Base-by-base conservation (phyloP, 306 rosid genomes). In the Cicer cuneatum region DNA sequence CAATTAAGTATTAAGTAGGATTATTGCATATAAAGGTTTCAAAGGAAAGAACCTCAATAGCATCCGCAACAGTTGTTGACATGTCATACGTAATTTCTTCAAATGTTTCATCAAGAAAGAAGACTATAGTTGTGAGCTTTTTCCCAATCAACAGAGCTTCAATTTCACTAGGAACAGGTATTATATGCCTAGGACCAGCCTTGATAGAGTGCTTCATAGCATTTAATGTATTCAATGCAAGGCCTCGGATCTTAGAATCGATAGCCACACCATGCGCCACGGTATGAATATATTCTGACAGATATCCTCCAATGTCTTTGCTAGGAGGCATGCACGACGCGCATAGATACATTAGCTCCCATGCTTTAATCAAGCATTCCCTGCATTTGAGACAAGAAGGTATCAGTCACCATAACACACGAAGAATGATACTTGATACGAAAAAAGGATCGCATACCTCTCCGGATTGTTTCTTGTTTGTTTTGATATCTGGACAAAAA, bases 321-420 rank as follows among this genome's bases (percentile, higher is more conserved):
- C 88, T 86, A 29, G 98, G 98, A 76, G 98, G 94, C 94, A 92
- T 92, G 52, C 89, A 86, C 8, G 96, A 92, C 54, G 87, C 91
- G 74, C 94, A 88, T 48, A 89, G 72, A 74, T 85, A 85, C 92
- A 89, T 87, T 41, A 92, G 74, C 82, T 92, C 95, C 98, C 98
- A 92, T 75, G 96, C 90, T 85, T 88, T 92, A 59, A 83, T 77
- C 85, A 87, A 80, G 76, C 62, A 89, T 80, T 89, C 88, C 91
- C 96, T 92, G 85, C 33, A 75, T 75, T 33, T 42, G 7, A 78
- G 21, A 47, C 69, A 67, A 81, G 35, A 75, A 63, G 12, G 80
- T 9, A 72, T 53, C 10, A 68, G 54, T 4, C 24, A 46, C 16
- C 35, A 29, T 29, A 29, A 29, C 35, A 69, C 29, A 67, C 43